phyloP scores from a whole-genome alignment of 176 grass and related monocot species.

The Oryza meridionalis region DNA sequence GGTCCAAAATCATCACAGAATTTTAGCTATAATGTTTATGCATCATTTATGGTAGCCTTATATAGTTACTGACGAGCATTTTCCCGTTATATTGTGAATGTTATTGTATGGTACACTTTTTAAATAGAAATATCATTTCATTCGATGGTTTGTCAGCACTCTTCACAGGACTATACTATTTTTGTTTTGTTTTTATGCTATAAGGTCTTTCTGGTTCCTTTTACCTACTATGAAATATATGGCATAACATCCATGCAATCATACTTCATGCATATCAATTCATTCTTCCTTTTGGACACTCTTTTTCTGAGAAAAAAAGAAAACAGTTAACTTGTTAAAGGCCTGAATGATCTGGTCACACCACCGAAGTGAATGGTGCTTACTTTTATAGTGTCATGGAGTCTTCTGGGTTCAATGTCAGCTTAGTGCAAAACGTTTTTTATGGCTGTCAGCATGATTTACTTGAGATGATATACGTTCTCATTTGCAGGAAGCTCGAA shows the following conservation, averaged over 20 bases:
- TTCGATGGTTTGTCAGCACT: background rate
- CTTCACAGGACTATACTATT: background rate
- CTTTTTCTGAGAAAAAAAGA: background rate
- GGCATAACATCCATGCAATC: background rate
- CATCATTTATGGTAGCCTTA: slow-evolving; percentile 5
- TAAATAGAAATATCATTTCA: background rate
- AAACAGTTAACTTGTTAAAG: background rate
- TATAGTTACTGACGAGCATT: slow-evolving; percentile 5
- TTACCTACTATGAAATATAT: slow-evolving; percentile 5
- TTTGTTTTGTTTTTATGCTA: slow-evolving; percentile 9
- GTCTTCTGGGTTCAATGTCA: slow-evolving; percentile 19
- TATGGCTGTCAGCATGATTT: slow-evolving; percentile 16
- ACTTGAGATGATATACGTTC: slow-evolving; percentile 26
- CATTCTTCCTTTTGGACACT: background rate
- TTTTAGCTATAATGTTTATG: slow-evolving; percentile 34
- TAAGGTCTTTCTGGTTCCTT: background rate
- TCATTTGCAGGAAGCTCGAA: slow-evolving; percentile 74
- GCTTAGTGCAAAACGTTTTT: background rate
- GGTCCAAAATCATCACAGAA: slow-evolving; percentile 47
- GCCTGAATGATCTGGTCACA: background rate
- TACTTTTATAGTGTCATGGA: background rate
- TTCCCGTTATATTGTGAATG: background rate
- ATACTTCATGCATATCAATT: background rate
- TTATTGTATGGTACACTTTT: slow-evolving; percentile 10
- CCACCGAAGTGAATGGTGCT: slow-evolving; percentile 4